These are phyloP conservation scores for Debaryomycetaceae sp. DNA, from an alignment of 1,139 yeast species.

Conservation along the genomic window DNA sequence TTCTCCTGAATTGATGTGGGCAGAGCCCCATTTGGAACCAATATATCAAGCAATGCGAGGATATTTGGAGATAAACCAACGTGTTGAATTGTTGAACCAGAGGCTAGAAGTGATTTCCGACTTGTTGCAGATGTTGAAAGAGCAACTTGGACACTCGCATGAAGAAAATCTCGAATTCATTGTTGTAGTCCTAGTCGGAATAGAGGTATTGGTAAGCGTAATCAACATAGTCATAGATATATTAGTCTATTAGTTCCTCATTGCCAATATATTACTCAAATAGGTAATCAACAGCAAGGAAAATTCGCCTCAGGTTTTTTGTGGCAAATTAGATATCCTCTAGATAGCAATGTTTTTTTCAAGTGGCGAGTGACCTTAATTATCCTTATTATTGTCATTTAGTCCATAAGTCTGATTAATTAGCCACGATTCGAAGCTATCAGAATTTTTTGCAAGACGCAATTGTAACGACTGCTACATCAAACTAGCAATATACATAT, in stretches of 20 bases:
- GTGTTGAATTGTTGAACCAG: conserved; percentile 86
- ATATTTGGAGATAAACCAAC: conserved; percentile 86
- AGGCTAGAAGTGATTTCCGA: conserved; percentile 91
- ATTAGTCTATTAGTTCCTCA: conserved; percentile 19
- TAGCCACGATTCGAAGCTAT: not conserved
- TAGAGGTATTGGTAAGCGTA: conserved; percentile 85
- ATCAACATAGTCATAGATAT: conserved; percentile 56
- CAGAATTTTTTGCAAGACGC: not conserved
- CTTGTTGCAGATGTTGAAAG: conserved; percentile 90
- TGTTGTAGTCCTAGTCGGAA: conserved; percentile 89
- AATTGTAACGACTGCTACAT: no score
- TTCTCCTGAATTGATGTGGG: conserved; percentile 98
- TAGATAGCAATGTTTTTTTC: not conserved
- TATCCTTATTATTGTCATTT: not conserved
- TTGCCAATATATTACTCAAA: not conserved
- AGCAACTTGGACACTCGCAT: conserved; percentile 89
- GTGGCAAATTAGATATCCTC: not conserved
- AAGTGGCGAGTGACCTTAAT: not conserved
- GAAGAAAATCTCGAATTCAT: conserved; percentile 89
- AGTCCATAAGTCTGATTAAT: not conserved
- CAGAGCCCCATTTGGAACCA: conserved; percentile 96
- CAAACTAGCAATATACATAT: no score
- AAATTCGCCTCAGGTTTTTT: not conserved
- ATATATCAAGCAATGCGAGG: conserved; percentile 96
- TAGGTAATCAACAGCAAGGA: not conserved